Evolutionary conservation across 768 basidiomycete species (phyloP).

Genomic region (Crucibulum laeve): DNA sequence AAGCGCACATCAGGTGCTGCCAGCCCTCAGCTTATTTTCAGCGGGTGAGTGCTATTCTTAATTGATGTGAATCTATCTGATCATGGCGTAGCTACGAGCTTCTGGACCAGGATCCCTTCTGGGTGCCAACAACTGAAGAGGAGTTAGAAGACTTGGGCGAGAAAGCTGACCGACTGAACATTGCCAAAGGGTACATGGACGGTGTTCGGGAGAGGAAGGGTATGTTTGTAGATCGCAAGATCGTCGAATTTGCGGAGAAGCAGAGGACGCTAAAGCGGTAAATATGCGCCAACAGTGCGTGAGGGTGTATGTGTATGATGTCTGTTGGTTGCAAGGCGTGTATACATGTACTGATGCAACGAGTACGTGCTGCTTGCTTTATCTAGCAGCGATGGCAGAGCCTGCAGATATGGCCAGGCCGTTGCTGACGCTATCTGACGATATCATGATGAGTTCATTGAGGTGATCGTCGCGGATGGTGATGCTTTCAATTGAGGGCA

Average conservation of each 20-base stretch:
- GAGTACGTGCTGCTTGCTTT: no score
- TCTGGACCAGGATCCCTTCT: conserved; percentile 92
- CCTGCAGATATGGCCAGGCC: no score
- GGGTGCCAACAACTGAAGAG: conserved; percentile 96
- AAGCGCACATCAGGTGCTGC: conserved; percentile 96
- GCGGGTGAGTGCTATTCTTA: conserved; percentile 55
- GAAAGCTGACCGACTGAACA: conserved; percentile 88
- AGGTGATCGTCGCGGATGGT: no score
- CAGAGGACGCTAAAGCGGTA: conserved; percentile 81
- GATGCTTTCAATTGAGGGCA: no score
- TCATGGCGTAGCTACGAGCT: conserved; percentile 70
- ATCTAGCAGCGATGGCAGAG: no score
- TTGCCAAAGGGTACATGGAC: conserved; percentile 95
- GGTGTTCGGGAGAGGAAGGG: conserved; percentile 88
- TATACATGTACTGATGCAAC: no score
- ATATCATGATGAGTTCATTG: no score
- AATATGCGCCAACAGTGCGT: conserved; percentile 4
- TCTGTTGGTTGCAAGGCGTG: no score
- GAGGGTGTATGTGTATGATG: no score
- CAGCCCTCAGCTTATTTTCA: conserved; percentile 95
- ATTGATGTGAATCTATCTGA: neutral
- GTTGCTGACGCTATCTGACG: no score
- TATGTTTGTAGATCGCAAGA: conserved; percentile 91
- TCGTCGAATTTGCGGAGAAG: conserved; percentile 95
- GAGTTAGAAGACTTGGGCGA: conserved; percentile 96